Evolutionary conservation across 2,329 filamentous ascomycete species (phyloP).

Genomic region (Colletotrichum simmondsii): DNA sequence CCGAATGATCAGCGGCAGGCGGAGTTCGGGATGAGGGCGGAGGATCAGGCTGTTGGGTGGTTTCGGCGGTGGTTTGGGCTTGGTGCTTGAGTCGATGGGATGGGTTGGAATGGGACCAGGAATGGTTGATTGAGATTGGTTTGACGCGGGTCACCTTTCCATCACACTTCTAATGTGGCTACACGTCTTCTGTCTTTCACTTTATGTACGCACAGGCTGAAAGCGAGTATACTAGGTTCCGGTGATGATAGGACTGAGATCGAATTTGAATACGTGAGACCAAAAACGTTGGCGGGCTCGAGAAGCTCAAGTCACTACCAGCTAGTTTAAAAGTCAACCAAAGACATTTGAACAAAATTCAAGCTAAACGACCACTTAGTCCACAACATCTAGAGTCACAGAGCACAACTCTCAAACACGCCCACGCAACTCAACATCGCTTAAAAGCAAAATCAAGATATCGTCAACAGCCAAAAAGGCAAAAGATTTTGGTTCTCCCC

Average conservation of each 20-base stretch:
- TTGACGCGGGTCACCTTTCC: background rate
- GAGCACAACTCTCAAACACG: background rate
- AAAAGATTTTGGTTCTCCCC: conserved; percentile 7
- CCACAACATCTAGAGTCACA: background rate
- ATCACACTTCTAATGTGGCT: background rate
- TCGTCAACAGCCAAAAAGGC: background rate
- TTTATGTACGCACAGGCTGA: background rate
- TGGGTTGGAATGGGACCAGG: background rate
- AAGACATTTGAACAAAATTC: background rate
- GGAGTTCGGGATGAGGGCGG: conserved; percentile 38
- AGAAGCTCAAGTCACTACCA: background rate
- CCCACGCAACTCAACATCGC: background rate
- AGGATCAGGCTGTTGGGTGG: conserved; percentile 43
- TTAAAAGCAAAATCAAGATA: background rate
- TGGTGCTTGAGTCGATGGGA: background rate
- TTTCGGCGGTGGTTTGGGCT: conserved; percentile 38
- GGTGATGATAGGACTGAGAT: background rate
- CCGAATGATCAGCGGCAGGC: conserved; percentile 38
- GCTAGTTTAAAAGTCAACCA: background rate
- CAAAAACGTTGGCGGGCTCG: background rate
- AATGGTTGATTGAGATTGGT: background rate
- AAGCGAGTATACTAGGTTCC: background rate
- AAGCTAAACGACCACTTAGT: background rate
- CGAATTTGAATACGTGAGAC: background rate
- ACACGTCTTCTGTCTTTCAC: background rate